Evolutionary conservation across 1,284 basidiomycete genomes (phyloP), one percentile per base, ranked within the genome.

Genomic region (Fomitopsis pinicola): DNA sequence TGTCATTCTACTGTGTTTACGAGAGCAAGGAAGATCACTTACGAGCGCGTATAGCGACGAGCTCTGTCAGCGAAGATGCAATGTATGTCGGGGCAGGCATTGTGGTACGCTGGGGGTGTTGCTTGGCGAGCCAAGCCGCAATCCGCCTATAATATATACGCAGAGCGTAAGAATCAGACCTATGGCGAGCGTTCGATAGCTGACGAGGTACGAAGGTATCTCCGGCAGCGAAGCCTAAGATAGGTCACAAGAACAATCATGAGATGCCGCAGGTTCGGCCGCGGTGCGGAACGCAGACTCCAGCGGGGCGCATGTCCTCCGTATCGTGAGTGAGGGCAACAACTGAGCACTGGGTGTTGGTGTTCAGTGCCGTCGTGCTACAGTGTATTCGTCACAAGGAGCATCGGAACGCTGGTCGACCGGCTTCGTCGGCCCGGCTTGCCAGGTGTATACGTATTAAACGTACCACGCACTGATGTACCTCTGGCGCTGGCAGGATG

Each of bases 1-100:
- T 42, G 10, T 44, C 3, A 40, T 17, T 35, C 7, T 4, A 22
- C 8, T n/a, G n/a, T 22, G 10, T 19, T 17, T 30, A 19, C 26
- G 2, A 22, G 14, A 10, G 36, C 33, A 19, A 5, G 28, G 5
- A 22, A 48, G 8, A 14, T 30, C 15, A 53, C 63, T 26, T 55
- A 62, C 63, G 58, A 48, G 63, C 63, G 44, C 63, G 61, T 15
- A 60, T 57, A n/a, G 56, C 58, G 15, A 64, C 57, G 4, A 64
- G 61, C 50, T 64, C 61, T 1, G 61, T 64, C 42, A 64, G n/a
- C 3, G 63, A 64, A 9, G 40, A 36, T 7, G 59, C 56, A 46
- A 42, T 42, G 38, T 52, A 58, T 26, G 45, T 58, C 7, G 55
- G 59, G 17, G 62, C 55, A 55, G 59, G 58, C 62, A 63, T 63